Percentiles rank a stretch among this genome's conserved stretches.
phyloP scores from a whole-genome alignment of 2,329 filamentous ascomycete genomes.

The Orbilia brochopaga region DNA sequence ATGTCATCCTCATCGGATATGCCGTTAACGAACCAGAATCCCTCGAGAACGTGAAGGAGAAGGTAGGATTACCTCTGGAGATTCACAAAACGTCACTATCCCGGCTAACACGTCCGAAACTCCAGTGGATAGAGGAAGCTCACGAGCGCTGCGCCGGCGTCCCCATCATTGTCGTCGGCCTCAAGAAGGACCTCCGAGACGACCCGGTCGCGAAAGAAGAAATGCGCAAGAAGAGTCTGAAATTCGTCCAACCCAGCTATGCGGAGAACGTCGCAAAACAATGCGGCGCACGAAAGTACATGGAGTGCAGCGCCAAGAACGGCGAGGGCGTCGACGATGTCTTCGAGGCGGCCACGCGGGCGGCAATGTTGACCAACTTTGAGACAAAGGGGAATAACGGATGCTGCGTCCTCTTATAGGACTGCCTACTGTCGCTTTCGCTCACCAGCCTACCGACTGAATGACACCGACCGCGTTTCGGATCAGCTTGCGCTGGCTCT shows the following conservation, averaged over 20 bases:
- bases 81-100: slow-evolving; percentile 38
- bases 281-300: slow-evolving; percentile 89
- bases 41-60: slow-evolving; percentile 96
- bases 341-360: slow-evolving; percentile 94
- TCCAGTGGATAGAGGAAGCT: slow-evolving; percentile 92
- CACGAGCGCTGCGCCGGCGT: slow-evolving; percentile 88
- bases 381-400: slow-evolving; percentile 76
- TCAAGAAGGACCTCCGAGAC: slow-evolving; percentile 96
- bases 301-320: slow-evolving; percentile 93
- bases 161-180: slow-evolving; percentile 91
- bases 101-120: slow-evolving; percentile 21
- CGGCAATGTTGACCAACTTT: slow-evolving; percentile 82
- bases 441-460: slow-evolving; percentile 5
- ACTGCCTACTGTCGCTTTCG: not conserved
- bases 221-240: slow-evolving; percentile 92
- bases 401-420: slow-evolving; percentile 89
- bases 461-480: not conserved
- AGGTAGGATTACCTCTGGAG: too few species aligned
- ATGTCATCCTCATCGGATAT: slow-evolving; percentile 96
- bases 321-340: slow-evolving; percentile 98
- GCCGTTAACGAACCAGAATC: slow-evolving; percentile 94
- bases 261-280: slow-evolving; percentile 82
- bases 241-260: slow-evolving; percentile 82
- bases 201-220: slow-evolving; percentile 94
- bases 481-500: not conserved